These are phyloP conservation scores for Cornus florida DNA, from an alignment of 148 eudicot genomes.

Conservation along the genomic window DNA sequence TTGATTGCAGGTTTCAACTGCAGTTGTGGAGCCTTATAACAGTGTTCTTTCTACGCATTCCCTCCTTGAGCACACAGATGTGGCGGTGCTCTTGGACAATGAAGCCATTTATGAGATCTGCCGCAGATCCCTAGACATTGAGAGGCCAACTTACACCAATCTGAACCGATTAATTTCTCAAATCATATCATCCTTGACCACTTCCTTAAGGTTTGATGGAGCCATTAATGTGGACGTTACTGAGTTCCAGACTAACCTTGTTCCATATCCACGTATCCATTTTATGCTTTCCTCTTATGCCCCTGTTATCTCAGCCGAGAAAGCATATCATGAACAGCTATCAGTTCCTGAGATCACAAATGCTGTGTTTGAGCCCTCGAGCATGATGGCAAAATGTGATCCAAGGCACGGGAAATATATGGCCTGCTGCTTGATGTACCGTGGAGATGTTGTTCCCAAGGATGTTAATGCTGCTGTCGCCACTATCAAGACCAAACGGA, in stretches of 20 bases:
- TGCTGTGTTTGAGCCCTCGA: constrained; percentile 62
- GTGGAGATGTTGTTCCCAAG: constrained; percentile 69
- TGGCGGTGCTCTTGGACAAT: constrained; percentile 59
- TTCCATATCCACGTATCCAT: constrained; percentile 68
- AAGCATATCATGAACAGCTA: constrained; percentile 61
- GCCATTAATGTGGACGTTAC: constrained; percentile 66
- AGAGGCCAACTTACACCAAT: constrained; percentile 63
- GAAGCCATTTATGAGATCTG: constrained; percentile 72
- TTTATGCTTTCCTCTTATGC: constrained; percentile 70
- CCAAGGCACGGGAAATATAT: constrained; percentile 68
- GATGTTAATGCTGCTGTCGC: constrained; percentile 69
- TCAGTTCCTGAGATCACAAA: constrained; percentile 62
- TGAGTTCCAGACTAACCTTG: constrained; percentile 69
- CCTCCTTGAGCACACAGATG: constrained; percentile 67
- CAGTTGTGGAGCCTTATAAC: constrained; percentile 71
- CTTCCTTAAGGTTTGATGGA: constrained; percentile 67
- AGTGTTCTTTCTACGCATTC: constrained; percentile 69
- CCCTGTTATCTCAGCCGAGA: constrained; percentile 61
- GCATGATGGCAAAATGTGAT: constrained; percentile 74
- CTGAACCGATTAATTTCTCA: constrained; percentile 62
- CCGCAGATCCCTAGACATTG: constrained; percentile 55
- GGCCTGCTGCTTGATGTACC: constrained; percentile 75
- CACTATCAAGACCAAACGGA: constrained; percentile 58
- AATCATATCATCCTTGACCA: constrained; percentile 59
- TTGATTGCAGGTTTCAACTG: constrained; percentile 62